Percentiles rank a stretch among this genome's conserved stretches.
Conservation (phyloP, 148 eudicot genomes). For the Silene conica region DNA sequence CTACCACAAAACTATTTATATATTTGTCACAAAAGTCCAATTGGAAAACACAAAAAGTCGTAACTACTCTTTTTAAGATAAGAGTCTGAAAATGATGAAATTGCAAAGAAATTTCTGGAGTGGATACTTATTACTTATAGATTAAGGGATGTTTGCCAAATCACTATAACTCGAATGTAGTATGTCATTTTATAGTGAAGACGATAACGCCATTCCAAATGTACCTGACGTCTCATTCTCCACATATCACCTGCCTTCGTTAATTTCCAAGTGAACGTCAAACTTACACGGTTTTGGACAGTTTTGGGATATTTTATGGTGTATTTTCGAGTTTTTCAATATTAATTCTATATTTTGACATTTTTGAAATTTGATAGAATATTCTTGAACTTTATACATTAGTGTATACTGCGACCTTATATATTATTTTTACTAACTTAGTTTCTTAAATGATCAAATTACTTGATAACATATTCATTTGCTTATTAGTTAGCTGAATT, state of each 20-base stretch:
- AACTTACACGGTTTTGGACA: too few species aligned
- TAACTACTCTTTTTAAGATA: not conserved
- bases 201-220: constrained; percentile 10
- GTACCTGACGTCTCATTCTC: not conserved
- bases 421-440: too few species aligned
- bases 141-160: constrained; percentile 1
- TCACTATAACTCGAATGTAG: not conserved
- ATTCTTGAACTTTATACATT: too few species aligned
- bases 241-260: not conserved
- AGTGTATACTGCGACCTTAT: too few species aligned
- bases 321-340: too few species aligned
- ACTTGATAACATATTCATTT: too few species aligned
- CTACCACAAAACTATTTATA: too few species aligned
- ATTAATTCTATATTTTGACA: too few species aligned
- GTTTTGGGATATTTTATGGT: too few species aligned
- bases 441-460: too few species aligned
- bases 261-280: not conserved
- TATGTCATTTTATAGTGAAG: not conserved
- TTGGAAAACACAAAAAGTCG: not conserved
- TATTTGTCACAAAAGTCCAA: not conserved
- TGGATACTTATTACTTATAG: constrained; percentile 7
- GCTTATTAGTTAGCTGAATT: too few species aligned
- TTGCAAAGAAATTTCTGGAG: constrained; percentile 7
- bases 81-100: not conserved
- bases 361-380: too few species aligned